Evolutionary conservation across 306 rosid genomes (phyloP).

Genomic region (Styphnolobium japonicum): DNA sequence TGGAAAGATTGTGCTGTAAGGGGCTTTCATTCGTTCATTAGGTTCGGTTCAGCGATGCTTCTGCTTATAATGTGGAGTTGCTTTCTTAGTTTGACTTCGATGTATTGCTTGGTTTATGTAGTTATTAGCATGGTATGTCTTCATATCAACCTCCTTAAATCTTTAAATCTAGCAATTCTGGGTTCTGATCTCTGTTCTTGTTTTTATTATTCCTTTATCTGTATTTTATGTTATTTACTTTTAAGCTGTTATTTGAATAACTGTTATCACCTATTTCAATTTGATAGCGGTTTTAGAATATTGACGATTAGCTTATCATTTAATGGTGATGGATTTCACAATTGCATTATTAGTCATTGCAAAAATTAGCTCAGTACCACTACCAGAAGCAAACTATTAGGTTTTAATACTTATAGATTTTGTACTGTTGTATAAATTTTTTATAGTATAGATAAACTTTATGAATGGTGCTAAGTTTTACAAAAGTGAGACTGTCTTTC

Average conservation of each 20-base stretch:
- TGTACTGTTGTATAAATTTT: not conserved
- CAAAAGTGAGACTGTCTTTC: not conserved
- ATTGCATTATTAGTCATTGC: not conserved
- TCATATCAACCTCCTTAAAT: not conserved
- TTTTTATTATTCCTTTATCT: not conserved
- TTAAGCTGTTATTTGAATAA: not conserved
- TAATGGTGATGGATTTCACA: not conserved
- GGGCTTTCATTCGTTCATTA: conserved; percentile 71
- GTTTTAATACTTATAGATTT: not conserved
- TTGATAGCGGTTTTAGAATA: not conserved
- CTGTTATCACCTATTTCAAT: not conserved
- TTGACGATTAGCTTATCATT: not conserved
- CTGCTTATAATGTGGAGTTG: conserved; percentile 96
- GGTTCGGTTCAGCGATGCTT: conserved; percentile 75
- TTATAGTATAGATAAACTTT: not conserved
- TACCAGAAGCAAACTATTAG: not conserved
- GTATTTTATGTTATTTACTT: not conserved
- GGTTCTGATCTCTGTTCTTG: conserved; percentile 20
- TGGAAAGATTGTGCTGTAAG: conserved; percentile 74
- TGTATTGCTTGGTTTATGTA: conserved; percentile 82
- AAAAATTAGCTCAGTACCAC: not conserved
- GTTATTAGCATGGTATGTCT: conserved; percentile 85
- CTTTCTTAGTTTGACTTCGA: conserved; percentile 88
- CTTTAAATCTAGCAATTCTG: not conserved
- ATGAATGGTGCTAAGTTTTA: not conserved